Percentiles rank a stretch among this genome's conserved stretches.
Conservation (phyloP, 2,329 filamentous ascomycete genomes). For the Pseudogymnoascus sp. region DNA sequence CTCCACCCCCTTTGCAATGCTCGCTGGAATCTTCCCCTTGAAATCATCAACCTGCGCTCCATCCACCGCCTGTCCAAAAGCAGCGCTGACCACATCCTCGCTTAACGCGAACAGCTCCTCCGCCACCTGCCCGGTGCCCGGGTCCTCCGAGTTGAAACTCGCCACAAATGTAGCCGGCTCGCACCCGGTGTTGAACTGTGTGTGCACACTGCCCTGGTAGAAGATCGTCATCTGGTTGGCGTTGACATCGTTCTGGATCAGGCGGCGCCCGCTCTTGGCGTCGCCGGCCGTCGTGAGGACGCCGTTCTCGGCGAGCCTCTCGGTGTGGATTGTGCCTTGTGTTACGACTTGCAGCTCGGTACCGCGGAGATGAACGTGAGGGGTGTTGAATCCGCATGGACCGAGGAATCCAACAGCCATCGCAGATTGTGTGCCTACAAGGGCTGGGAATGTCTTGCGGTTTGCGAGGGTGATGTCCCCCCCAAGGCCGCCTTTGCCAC, state of each 20-base stretch:
- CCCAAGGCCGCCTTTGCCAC: constrained; percentile 35
- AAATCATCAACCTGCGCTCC: constrained; percentile 43
- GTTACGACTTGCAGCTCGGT: constrained; percentile 48
- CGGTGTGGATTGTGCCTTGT: constrained; percentile 42
- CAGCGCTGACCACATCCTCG: constrained; percentile 40
- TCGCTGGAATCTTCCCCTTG: constrained; percentile 38
- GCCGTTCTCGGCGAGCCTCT: constrained; percentile 49
- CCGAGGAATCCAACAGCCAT: constrained; percentile 47
- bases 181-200: constrained; percentile 51
- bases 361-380: constrained; percentile 49
- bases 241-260: constrained; percentile 35
- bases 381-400: constrained; percentile 50
- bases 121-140: constrained; percentile 44
- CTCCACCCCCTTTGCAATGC: constrained; percentile 47
- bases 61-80: constrained; percentile 40
- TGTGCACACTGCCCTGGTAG: constrained; percentile 49
- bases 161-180: constrained; percentile 44
- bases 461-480: constrained; percentile 47
- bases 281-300: constrained; percentile 29
- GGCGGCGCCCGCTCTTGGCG: constrained; percentile 33
- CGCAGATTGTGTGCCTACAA: constrained; percentile 44
- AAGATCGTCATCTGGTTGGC: constrained; percentile 47
- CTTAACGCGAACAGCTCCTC: constrained; percentile 45
- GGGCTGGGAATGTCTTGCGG: constrained; percentile 50
- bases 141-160: constrained; percentile 44